A percentile compares a stretch with the other conserved stretches of the same genome.
Conservation (phyloP, 2,329 filamentous ascomycete species). For the Neocucurbitaria cava region DNA sequence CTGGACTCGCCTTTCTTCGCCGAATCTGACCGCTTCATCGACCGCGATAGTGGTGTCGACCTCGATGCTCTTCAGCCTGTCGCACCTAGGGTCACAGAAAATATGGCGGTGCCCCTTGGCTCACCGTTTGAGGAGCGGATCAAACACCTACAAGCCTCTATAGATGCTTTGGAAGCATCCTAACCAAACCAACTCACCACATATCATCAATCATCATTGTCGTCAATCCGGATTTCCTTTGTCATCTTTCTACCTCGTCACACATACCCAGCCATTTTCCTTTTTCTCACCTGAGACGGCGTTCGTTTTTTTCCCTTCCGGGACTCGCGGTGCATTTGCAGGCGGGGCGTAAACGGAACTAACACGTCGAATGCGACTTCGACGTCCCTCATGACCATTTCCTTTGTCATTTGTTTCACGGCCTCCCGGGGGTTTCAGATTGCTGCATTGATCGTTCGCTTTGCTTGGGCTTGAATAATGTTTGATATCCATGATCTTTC, state of each 20-base stretch:
- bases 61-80: conserved; percentile 39
- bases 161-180: conserved; percentile 26
- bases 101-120: conserved; percentile 30
- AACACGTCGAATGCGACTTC: conserved; percentile 43
- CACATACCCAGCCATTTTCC: conserved; percentile 17
- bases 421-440: conserved; percentile 1
- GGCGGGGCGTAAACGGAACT: conserved; percentile 35
- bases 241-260: conserved; percentile 10
- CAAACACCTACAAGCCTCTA: conserved; percentile 29
- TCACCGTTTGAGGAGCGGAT: conserved; percentile 39
- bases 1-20: conserved; percentile 28
- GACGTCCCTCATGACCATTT: conserved; percentile 39
- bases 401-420: conserved; percentile 29
- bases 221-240: conserved; percentile 17
- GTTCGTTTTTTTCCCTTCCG: conserved; percentile 1
- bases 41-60: conserved; percentile 49
- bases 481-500: conserved; percentile 8
- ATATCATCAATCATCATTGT: conserved; percentile 7
- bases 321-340: not conserved
- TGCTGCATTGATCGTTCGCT: not conserved
- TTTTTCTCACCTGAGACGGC: conserved; percentile 1
- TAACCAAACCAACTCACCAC: conserved; percentile 5
- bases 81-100: conserved; percentile 12
- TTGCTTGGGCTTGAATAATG: conserved; percentile 8
- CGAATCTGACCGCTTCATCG: conserved; percentile 31